phyloP scores from a whole-genome alignment of 1,284 basidiomycete species.

The Dichomitus squalens region DNA sequence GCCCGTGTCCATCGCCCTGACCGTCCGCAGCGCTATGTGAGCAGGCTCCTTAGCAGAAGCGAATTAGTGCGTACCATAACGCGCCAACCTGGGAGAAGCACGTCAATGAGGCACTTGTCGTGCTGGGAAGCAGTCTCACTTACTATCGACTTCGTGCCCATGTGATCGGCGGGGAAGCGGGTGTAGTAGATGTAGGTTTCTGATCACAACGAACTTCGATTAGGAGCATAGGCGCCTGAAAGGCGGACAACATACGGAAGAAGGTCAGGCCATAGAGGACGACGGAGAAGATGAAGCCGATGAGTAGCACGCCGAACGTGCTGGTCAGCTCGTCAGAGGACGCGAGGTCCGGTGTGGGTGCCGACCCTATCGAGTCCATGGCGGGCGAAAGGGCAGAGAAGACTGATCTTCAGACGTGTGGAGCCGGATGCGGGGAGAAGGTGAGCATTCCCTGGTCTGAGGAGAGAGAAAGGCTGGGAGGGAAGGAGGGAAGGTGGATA shows the following conservation, averaged over 20 bases:
- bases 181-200: slow-evolving; percentile 45
- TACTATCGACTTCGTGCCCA: slow-evolving; percentile 34
- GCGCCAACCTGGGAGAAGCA: slow-evolving; percentile 31
- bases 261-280: slow-evolving; percentile 45
- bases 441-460: background rate
- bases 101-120: background rate
- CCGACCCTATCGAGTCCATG: slow-evolving; percentile 1
- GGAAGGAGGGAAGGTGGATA: slow-evolving; percentile 6
- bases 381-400: background rate
- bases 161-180: slow-evolving; percentile 36
- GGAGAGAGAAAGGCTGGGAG: background rate
- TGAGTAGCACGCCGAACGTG: slow-evolving; percentile 40
- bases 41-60: background rate
- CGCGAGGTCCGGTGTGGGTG: background rate
- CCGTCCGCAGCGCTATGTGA: background rate
- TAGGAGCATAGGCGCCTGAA: background rate
- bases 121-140: slow-evolving; percentile 7
- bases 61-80: slow-evolving; percentile 28
- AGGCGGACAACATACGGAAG: slow-evolving; percentile 38
- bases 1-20: slow-evolving; percentile 31
- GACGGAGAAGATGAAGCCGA: slow-evolving; percentile 40
- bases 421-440: background rate
- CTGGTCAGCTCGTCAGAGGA: slow-evolving; percentile 24
- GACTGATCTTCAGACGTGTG: background rate
- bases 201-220: slow-evolving; percentile 15